Base-by-base conservation (phyloP, 1,284 basidiomycete species). In the Trametes versicolor region DNA sequence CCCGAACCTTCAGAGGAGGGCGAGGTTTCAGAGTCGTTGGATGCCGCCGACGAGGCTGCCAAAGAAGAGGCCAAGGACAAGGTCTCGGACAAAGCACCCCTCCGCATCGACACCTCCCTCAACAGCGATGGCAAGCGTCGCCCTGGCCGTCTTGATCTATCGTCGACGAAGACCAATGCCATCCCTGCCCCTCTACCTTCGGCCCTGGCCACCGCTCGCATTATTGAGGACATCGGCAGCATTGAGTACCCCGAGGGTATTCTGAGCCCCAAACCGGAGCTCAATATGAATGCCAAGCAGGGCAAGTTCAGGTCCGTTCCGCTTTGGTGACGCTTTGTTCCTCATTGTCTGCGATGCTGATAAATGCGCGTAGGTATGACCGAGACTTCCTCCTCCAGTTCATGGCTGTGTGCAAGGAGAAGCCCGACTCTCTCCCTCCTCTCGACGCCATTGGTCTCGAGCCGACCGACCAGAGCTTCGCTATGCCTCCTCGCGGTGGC, bases 371-470 rank as follows among this genome's bases (percentile, higher is more conserved):
- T 50, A 94, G 97, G 73, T 99, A 99, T 79, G 96, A 99, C 79
- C 95, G 97, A 55, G 95, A 97, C 50, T 99, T 99, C 88, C 85
- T 99, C 36, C 81, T 99, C 69, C 98, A 99, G 77, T 99, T 99
- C 83, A 98, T 98, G 95, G 82, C 83, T 45, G 83, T 98, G 62
- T 99, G 96, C 85, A 94, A 91, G 78, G 97, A 98, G 79, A 97
- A 96, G 80, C 97, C 98, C 0, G 93, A 93, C 63, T 87, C 88
- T 62, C 88, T 99, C 29, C 96, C 97, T 39, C 88, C 94, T 67
- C 86, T 99, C 54, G 95, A 97, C 72, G 91, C 92, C 34, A 93
- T 99, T 73, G 97, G 97, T 60, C 88, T 98, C 49, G 95, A 96
- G 74, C 89, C 93, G 3, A 84, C 83, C 13, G 89, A 90, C 63